Base-by-base conservation (phyloP, 139 green algal genomes). In the Tetraselmis striata region DNA sequence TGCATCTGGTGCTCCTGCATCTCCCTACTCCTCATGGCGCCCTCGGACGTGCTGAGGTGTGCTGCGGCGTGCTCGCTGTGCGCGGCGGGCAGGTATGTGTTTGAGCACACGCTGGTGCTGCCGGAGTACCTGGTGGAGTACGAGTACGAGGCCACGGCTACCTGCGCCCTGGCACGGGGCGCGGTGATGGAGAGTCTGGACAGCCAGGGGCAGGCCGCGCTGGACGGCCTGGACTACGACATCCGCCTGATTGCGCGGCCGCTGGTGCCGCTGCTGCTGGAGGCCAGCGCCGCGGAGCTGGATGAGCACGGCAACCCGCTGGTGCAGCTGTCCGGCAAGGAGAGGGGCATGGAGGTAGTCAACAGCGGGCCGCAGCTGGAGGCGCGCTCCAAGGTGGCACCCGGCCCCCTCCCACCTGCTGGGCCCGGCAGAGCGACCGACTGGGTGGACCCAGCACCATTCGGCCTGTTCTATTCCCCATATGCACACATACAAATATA, bases 81-180 rank as follows among this genome's bases (percentile, higher is more conserved):
- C n/a, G n/a, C n/a, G n/a, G n/a, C n/a, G n/a, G n/a, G n/a, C n/a
- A 67, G 88, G 88, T 92, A 91, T 77, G 81, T 94, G 2, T 92
- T 94, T 59, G 85, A 94, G 79, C 83, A 85, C 32, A 27, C 77
- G 29, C 59, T 91, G 28, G 85, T 94, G 27, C 88, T 95, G 77
- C 92, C 92, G 11, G 91, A 96, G 86, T 96, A 94, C 85, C 74
- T 95, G 0, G 89, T 95, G 1, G 90, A 93, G 78, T 93, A 92
- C 75, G 82, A 88, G 75, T 92, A 93, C 29, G 77, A 82, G 0
- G 1, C 84, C 25, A 59, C 59, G 5, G 28, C 77, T 76, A 31
- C 28, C 30, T 83, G 45, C 58, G 76, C 29, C 32, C 78, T 80
- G 77, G 76, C 45, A 32, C 5, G 32, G 2, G 45, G 29, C 23